Conservation (phyloP, 441 rosid species). For the Gossypium gossypioides region DNA sequence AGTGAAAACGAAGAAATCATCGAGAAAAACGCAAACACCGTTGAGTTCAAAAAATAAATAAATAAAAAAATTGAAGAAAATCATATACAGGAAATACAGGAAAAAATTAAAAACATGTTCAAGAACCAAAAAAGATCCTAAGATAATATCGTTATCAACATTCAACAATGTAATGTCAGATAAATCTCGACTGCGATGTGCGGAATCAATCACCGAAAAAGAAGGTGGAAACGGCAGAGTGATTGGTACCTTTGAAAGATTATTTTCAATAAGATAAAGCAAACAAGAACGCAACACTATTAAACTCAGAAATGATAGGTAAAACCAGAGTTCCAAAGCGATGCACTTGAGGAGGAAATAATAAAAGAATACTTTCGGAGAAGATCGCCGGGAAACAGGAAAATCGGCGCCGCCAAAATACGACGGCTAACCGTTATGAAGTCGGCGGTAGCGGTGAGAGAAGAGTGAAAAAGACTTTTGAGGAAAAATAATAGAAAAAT, state of each 20-base stretch:
- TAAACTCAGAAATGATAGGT: neutral
- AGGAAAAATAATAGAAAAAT: constrained; percentile 8
- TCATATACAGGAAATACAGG: neutral
- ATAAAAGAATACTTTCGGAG: neutral
- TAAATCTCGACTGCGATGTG: neutral
- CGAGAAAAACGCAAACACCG: neutral
- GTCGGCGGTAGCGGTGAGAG: constrained; percentile 56
- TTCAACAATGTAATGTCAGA: neutral
- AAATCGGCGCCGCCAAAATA: constrained; percentile 23
- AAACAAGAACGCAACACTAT: neutral
- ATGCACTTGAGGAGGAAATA: neutral
- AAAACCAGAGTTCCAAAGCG: neutral
- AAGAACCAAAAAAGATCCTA: neutral
- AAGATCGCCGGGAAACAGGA: constrained; percentile 5
- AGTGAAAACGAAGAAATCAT: neutral
- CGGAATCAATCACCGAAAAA: neutral
- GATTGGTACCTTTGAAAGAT: neutral
- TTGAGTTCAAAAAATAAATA: neutral
- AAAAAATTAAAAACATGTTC: neutral
- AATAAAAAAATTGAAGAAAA: neutral
- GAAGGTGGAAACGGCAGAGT: neutral
- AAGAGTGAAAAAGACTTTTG: constrained; percentile 15
- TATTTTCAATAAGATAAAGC: neutral
- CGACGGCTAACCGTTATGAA: constrained; percentile 47
- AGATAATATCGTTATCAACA: neutral